Conservation (phyloP, 2,329 filamentous ascomycete genomes). For the Coniochaeta sp. region DNA sequence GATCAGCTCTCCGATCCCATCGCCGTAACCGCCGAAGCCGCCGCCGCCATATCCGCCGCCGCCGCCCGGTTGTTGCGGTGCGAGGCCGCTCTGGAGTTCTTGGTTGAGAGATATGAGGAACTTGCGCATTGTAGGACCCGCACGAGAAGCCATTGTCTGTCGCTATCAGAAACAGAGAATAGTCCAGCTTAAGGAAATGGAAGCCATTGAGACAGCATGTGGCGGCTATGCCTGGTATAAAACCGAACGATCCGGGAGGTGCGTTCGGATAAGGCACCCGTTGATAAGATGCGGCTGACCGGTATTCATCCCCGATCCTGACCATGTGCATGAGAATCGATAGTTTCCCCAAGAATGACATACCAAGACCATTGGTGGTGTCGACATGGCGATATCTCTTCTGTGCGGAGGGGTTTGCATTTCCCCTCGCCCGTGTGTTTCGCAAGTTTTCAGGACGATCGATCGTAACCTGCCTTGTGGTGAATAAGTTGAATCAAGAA, state of each 20-base stretch:
- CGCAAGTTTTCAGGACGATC: too few species aligned
- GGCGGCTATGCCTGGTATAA: not conserved
- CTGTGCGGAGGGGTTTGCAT: not conserved
- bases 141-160: too few species aligned
- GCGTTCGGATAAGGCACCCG: not conserved
- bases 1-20: not conserved
- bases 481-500: too few species aligned
- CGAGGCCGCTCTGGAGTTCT: slow-evolving; percentile 3
- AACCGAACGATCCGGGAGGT: not conserved
- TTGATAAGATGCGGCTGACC: not conserved
- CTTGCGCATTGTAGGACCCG: not conserved
- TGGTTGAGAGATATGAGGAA: slow-evolving; percentile 2
- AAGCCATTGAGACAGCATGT: not conserved
- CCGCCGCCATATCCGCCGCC: slow-evolving; percentile 1
- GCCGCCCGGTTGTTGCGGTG: not conserved
- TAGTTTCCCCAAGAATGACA: not conserved
- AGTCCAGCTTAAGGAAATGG: not conserved
- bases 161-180: too few species aligned
- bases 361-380: not conserved
- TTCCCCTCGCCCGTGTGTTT: too few species aligned
- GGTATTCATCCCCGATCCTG: not conserved
- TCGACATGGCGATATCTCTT: not conserved
- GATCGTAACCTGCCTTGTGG: too few species aligned
- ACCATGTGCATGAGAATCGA: not conserved
- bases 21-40: not conserved